phyloP scores from a whole-genome alignment of 192 early-diverging fungal genomes.

The Coemansia reversa region DNA sequence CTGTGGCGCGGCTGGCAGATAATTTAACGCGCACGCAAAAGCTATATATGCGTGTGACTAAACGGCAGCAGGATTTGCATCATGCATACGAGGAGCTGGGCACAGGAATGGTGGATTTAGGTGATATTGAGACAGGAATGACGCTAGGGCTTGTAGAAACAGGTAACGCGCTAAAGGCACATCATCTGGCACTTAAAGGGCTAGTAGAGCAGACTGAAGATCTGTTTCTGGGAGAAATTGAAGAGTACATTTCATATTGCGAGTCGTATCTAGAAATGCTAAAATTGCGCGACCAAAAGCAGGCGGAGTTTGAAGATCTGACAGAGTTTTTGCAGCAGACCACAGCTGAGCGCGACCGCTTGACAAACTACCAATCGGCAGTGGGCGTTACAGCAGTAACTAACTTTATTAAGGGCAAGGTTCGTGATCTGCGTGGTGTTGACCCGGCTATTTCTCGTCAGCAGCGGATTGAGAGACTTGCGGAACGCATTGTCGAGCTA shows the following conservation, averaged over 20 bases:
- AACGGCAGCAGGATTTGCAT: slow-evolving; percentile 77
- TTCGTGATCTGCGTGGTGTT: slow-evolving; percentile 85
- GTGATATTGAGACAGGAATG: slow-evolving; percentile 83
- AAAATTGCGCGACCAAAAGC: slow-evolving; percentile 87
- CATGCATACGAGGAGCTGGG: slow-evolving; percentile 79
- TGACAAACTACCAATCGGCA: slow-evolving; percentile 60
- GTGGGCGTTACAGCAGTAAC: slow-evolving; percentile 62
- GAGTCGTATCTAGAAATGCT: slow-evolving; percentile 65
- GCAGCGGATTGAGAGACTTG: slow-evolving; percentile 75
- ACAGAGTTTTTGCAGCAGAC: slow-evolving; percentile 73
- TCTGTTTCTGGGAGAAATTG: slow-evolving; percentile 71
- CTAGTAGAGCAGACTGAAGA: slow-evolving; percentile 60
- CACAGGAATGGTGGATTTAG: slow-evolving; percentile 71
- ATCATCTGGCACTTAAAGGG: slow-evolving; percentile 64
- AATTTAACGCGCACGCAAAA: slow-evolving; percentile 86
- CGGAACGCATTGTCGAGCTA: slow-evolving; percentile 72
- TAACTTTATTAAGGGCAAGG: slow-evolving; percentile 82
- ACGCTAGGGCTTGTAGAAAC: slow-evolving; percentile 73
- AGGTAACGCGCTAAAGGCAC: slow-evolving; percentile 68
- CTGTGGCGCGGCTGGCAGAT: slow-evolving; percentile 79
- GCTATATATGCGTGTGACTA: slow-evolving; percentile 71
- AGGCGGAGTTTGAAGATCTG: slow-evolving; percentile 91
- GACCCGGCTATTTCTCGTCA: slow-evolving; percentile 79
- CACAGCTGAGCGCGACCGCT: slow-evolving; percentile 68
- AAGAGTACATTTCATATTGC: slow-evolving; percentile 75